Conservation (phyloP, 164 flowering plant genomes). For the Paratinospora sagittata region DNA sequence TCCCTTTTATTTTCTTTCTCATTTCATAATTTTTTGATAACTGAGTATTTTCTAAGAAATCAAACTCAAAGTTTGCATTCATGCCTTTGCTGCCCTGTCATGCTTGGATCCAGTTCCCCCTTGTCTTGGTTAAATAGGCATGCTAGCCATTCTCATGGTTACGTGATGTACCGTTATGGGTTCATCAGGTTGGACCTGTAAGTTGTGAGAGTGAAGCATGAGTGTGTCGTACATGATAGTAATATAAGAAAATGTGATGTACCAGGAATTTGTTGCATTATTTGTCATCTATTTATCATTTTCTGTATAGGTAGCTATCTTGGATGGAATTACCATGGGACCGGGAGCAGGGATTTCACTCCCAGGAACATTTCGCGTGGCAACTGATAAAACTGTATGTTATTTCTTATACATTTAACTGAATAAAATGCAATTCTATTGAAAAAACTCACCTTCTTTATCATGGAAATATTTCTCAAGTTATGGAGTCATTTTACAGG, state of each 20-base stretch:
- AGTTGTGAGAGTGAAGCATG: no score
- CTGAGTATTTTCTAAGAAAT: background rate
- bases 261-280: background rate
- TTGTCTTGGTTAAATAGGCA: no score
- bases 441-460: background rate
- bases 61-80: background rate
- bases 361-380: constrained; percentile 73
- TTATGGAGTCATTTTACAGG: constrained; percentile 34
- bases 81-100: no score
- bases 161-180: no score
- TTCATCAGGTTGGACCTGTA: no score
- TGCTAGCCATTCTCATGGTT: no score
- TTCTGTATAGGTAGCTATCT: constrained; percentile 67
- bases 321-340: constrained; percentile 88
- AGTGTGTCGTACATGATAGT: no score
- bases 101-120: no score
- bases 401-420: background rate
- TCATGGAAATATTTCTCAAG: constrained; percentile 6
- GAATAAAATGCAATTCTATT: background rate
- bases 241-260: background rate
- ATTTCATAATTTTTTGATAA: background rate
- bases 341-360: constrained; percentile 80
- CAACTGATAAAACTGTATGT: constrained; percentile 84
- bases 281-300: background rate
- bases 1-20: background rate